Percentiles rank a stretch among this genome's conserved stretches.
Conservation (phyloP, 2,329 filamentous ascomycete species). For the Hysterium pulicare region DNA sequence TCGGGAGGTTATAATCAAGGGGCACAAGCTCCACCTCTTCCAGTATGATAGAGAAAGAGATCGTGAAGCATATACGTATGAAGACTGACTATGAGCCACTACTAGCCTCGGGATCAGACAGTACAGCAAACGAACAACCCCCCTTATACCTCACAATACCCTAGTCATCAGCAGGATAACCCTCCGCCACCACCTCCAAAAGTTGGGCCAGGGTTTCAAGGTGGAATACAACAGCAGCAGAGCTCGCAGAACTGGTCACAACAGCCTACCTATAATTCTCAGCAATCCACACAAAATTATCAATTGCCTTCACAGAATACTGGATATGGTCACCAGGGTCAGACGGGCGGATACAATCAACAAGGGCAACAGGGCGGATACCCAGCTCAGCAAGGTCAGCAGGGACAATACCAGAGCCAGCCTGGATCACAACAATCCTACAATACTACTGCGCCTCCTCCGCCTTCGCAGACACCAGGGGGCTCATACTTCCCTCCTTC, state of each 20-base stretch:
- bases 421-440: slow-evolving; percentile 22
- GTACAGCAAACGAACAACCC: background rate
- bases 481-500: slow-evolving; percentile 31
- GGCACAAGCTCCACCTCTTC: slow-evolving; percentile 15
- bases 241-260: slow-evolving; percentile 12
- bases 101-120: slow-evolving; percentile 2
- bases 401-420: slow-evolving; percentile 22
- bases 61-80: slow-evolving; percentile 1
- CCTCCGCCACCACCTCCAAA: slow-evolving; percentile 38
- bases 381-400: slow-evolving; percentile 16
- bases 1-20: slow-evolving; percentile 30
- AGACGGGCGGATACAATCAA: background rate
- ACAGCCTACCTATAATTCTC: slow-evolving; percentile 9
- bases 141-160: slow-evolving; percentile 13
- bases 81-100: background rate
- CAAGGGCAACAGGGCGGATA: slow-evolving; percentile 18
- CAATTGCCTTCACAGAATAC: slow-evolving; percentile 18
- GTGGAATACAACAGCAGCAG: slow-evolving; percentile 14
- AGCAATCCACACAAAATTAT: slow-evolving; percentile 15
- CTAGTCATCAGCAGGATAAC: slow-evolving; percentile 22
- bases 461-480: slow-evolving; percentile 27
- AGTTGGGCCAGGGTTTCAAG: slow-evolving; percentile 30
- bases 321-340: slow-evolving; percentile 11
- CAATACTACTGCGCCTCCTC: slow-evolving; percentile 25
- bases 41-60: slow-evolving; percentile 9